Evolutionary conservation across 2,329 filamentous ascomycete species (phyloP).

Genomic region (Neocucurbitaria cava): DNA sequence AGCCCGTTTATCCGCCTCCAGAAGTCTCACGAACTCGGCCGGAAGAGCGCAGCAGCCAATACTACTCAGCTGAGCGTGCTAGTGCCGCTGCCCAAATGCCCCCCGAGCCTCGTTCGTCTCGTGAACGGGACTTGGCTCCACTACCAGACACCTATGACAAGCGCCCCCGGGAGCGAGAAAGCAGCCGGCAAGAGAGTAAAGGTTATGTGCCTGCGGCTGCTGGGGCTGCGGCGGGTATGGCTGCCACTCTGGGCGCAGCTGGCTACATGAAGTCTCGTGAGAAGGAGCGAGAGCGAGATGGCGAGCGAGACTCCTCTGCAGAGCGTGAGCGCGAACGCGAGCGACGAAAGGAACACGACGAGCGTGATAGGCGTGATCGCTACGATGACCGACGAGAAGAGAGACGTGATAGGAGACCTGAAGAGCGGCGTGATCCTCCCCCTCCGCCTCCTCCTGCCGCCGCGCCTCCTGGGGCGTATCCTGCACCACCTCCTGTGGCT

Average conservation of each 20-base stretch:
- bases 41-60: constrained; percentile 24
- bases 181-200: constrained; percentile 24
- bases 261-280: constrained; percentile 41
- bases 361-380: constrained; percentile 34
- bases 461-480: no score
- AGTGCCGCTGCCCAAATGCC: constrained; percentile 33
- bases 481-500: constrained; percentile 12
- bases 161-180: constrained; percentile 41
- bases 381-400: constrained; percentile 38
- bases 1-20: constrained; percentile 32
- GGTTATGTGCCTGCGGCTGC: constrained; percentile 34
- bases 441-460: constrained; percentile 22
- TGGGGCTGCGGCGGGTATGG: constrained; percentile 39
- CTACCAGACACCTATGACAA: constrained; percentile 37
- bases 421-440: constrained; percentile 25
- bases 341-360: constrained; percentile 37
- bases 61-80: constrained; percentile 36
- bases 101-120: constrained; percentile 32
- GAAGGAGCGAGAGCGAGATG: constrained; percentile 48
- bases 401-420: constrained; percentile 18
- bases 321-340: constrained; percentile 53
- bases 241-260: constrained; percentile 39
- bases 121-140: constrained; percentile 30
- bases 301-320: constrained; percentile 40
- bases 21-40: constrained; percentile 24